Evolutionary conservation across 2,329 filamentous ascomycete species (phyloP).

Genomic region (Botrytis pseudocinerea): DNA sequence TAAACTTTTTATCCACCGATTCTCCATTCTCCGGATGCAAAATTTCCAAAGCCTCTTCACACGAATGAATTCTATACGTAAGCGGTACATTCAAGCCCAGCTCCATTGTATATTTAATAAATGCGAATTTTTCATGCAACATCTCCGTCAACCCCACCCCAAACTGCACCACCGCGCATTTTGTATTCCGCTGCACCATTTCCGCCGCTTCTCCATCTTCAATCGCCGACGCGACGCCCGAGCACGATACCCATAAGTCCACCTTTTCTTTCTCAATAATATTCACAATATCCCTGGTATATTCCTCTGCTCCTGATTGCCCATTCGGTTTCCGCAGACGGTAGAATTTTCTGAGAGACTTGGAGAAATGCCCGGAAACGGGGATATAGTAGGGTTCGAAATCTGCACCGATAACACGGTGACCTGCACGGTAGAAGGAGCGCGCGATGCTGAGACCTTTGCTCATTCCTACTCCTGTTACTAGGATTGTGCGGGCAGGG

Average conservation of each 20-base stretch:
- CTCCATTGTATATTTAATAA: constrained; percentile 57
- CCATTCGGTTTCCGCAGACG: constrained; percentile 36
- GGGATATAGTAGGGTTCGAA: constrained; percentile 52
- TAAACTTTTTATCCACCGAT: constrained; percentile 11
- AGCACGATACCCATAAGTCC: constrained; percentile 71
- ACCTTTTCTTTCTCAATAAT: constrained; percentile 62
- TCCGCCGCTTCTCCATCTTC: constrained; percentile 68
- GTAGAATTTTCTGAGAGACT: constrained; percentile 56
- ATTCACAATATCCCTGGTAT: constrained; percentile 57
- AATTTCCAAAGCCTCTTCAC: constrained; percentile 53
- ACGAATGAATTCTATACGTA: constrained; percentile 54
- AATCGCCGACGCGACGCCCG: constrained; percentile 45
- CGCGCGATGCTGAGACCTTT: constrained; percentile 69
- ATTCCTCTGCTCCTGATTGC: constrained; percentile 44
- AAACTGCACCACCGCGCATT: constrained; percentile 65
- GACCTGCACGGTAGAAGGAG: constrained; percentile 61
- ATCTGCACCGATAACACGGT: constrained; percentile 72
- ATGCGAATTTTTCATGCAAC: constrained; percentile 61
- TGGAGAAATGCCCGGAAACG: constrained; percentile 59
- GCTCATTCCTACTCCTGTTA: constrained; percentile 72
- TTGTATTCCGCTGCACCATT: constrained; percentile 56
- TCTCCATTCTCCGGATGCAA: constrained; percentile 44
- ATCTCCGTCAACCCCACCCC: constrained; percentile 54
- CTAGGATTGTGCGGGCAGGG: constrained; percentile 54
- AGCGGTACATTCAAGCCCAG: constrained; percentile 57